A percentile compares a stretch with the other conserved stretches of the same genome.
Conservation (phyloP, 2,329 filamentous ascomycete species). For the Alternaria solani region DNA sequence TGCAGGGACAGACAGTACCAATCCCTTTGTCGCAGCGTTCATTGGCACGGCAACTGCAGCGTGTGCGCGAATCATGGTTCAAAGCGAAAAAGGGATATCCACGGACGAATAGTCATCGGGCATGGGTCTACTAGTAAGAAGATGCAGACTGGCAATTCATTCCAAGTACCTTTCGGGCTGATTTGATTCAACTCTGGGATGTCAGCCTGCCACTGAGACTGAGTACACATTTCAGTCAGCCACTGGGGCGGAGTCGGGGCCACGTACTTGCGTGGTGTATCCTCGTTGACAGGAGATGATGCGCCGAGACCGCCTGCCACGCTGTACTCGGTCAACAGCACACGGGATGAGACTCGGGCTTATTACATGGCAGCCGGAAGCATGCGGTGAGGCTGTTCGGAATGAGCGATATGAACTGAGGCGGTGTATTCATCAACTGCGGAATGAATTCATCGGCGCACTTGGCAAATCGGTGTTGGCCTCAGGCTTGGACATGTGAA, state of each 20-base stretch:
- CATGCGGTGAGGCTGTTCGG: constrained; percentile 2
- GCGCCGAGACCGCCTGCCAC: constrained; percentile 2
- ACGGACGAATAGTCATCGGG: too few species aligned
- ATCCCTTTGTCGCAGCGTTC: too few species aligned
- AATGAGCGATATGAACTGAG: not conserved
- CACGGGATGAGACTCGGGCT: constrained; percentile 2
- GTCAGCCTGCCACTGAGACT: not conserved
- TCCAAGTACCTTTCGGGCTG: too few species aligned
- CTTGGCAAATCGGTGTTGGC: not conserved
- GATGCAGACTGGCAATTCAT: too few species aligned
- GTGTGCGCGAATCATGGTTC: too few species aligned
- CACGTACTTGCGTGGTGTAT: constrained; percentile 4
- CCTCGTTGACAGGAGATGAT: not conserved
- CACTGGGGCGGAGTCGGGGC: not conserved
- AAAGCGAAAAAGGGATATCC: too few species aligned
- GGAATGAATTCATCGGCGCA: not conserved
- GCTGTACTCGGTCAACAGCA: not conserved
- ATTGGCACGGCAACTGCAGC: too few species aligned
- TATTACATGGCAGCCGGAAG: not conserved
- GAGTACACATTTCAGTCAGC: not conserved
- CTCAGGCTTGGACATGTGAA: not conserved
- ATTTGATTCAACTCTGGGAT: too few species aligned
- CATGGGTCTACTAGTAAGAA: too few species aligned
- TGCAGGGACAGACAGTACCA: too few species aligned
- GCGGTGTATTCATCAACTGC: not conserved